Percentiles rank a stretch among this genome's conserved stretches.
Evolutionary conservation across 768 basidiomycete genomes (phyloP).

Genomic region (Tulasnella sp.): DNA sequence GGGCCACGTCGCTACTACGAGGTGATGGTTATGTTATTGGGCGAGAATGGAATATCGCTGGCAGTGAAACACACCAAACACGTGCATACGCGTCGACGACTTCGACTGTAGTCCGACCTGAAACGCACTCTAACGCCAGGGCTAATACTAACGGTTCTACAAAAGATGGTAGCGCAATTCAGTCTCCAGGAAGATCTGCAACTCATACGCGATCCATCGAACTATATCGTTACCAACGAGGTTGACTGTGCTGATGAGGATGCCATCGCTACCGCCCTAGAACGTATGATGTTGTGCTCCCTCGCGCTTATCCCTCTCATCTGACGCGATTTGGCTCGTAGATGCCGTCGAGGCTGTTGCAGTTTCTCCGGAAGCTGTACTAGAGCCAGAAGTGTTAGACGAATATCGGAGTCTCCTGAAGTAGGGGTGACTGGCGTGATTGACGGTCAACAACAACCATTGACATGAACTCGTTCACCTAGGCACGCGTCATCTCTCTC

Average conservation of each 20-base stretch:
- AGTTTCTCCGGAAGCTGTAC: constrained; percentile 60
- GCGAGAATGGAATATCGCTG: neutral
- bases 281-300: constrained; percentile 19
- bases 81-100: neutral
- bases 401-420: constrained; percentile 76
- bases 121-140: neutral
- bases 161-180: constrained; percentile 18
- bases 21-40: neutral
- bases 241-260: constrained; percentile 25
- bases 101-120: neutral
- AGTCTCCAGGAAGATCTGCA: constrained; percentile 25
- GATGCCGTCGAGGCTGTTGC: constrained; percentile 77
- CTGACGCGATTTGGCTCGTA: constrained; percentile 25
- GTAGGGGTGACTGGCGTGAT: constrained; percentile 21
- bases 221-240: constrained; percentile 22
- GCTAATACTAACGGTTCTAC: neutral
- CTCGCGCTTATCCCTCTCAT: neutral
- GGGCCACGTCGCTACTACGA: constrained; percentile 3
- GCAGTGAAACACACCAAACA: neutral
- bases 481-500: constrained; percentile 48
- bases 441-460: constrained; percentile 10
- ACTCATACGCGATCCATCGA: constrained; percentile 13
- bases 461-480: neutral
- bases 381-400: constrained; percentile 62
- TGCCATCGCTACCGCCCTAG: constrained; percentile 15